phyloP scores from a whole-genome alignment of 495 filamentous ascomycete species.

The Podospora pseudocomata region DNA sequence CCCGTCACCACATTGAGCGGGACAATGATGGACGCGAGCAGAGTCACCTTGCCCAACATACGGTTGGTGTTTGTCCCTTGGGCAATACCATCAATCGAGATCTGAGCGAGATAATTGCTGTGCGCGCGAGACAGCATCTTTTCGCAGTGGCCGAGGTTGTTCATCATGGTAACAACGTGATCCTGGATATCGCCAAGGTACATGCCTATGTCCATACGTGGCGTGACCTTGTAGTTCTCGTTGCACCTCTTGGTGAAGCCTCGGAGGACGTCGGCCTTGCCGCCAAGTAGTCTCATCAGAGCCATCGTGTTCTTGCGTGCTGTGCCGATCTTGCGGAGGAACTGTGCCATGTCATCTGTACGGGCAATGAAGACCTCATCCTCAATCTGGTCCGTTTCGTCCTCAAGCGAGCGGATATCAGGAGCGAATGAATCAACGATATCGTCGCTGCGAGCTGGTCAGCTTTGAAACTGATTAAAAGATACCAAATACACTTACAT shows the following conservation, averaged over 20 bases:
- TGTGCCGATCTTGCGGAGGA: conserved; percentile 82
- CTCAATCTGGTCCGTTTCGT: conserved; percentile 88
- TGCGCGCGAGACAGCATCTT: conserved; percentile 96
- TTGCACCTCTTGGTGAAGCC: conserved; percentile 98
- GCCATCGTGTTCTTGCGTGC: conserved; percentile 93
- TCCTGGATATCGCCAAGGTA: conserved; percentile 97
- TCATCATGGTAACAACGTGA: conserved; percentile 99
- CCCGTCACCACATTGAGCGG: conserved; percentile 95
- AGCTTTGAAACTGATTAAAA: conserved; percentile 16
- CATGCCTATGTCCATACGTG: conserved; percentile 90
- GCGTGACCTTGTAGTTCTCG: conserved; percentile 89
- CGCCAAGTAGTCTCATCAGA: conserved; percentile 85
- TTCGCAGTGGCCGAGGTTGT: conserved; percentile 89
- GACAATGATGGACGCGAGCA: conserved; percentile 89
- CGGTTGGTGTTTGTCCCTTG: conserved; percentile 78
- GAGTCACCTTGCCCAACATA: conserved; percentile 89
- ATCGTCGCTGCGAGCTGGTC: conserved; percentile 62
- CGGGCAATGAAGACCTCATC: conserved; percentile 90
- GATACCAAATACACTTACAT: conserved; percentile 57
- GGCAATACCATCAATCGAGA: conserved; percentile 82
- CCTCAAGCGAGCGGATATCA: conserved; percentile 77
- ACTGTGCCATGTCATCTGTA: conserved; percentile 76
- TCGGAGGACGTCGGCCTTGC: conserved; percentile 94
- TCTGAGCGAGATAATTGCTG: conserved; percentile 91
- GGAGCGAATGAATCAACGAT: conserved; percentile 96